Conservation (phyloP, 2,329 filamentous ascomycete species). For the Fonsecaea nubica region DNA sequence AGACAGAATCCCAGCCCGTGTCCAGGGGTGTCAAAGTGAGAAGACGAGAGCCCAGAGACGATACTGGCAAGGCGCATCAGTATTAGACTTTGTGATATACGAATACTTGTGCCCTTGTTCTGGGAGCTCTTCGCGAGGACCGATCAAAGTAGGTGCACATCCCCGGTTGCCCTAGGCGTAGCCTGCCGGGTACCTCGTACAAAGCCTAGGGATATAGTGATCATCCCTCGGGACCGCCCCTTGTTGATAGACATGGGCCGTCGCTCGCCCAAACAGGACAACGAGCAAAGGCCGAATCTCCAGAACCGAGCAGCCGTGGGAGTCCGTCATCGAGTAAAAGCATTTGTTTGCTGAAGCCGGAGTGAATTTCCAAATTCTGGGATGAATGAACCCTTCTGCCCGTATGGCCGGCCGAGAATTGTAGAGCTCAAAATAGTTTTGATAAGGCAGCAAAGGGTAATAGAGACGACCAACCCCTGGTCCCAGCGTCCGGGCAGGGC, state of each 20-base stretch:
- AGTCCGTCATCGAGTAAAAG: neutral
- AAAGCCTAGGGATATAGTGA: neutral
- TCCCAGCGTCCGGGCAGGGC: neutral
- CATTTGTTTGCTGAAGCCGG: neutral
- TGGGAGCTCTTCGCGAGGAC: neutral
- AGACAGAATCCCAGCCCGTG: neutral
- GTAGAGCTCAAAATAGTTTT: neutral
- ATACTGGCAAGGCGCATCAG: neutral
- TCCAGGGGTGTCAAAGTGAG: neutral
- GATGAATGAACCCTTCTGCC: neutral
- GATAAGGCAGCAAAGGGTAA: neutral
- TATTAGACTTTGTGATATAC: neutral
- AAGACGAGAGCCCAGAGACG: neutral
- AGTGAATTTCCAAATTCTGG: neutral
- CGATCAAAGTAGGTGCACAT: neutral
- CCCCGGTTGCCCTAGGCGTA: neutral
- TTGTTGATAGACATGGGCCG: slow-evolving; percentile 1
- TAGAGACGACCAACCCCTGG: too few relatives aligned
- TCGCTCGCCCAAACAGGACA: slow-evolving; percentile 14
- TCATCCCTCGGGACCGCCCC: neutral
- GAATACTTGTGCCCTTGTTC: neutral
- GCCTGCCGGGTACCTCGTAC: neutral
- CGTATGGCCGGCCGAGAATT: neutral
- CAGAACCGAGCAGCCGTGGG: neutral
- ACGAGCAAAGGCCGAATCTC: slow-evolving; percentile 3